Evolutionary conservation across 2,329 filamentous ascomycete species (phyloP).

Genomic region (Diaporthe destruens): DNA sequence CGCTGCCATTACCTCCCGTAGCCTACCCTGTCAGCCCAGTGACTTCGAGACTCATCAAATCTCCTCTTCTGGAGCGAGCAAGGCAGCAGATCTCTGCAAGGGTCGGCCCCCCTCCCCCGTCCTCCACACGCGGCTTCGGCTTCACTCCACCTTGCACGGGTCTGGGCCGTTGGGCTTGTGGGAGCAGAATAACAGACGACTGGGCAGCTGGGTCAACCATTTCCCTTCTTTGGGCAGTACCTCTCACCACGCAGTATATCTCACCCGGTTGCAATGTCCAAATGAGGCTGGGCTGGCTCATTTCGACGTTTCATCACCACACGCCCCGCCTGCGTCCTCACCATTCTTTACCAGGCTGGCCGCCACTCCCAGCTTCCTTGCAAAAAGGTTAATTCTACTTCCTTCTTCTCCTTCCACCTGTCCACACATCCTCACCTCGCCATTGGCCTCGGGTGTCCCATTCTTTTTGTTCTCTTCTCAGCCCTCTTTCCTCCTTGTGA

Average conservation of each 20-base stretch:
- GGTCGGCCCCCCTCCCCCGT: constrained; percentile 36
- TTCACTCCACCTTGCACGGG: constrained; percentile 41
- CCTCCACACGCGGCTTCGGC: constrained; percentile 35
- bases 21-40: constrained; percentile 29
- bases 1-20: constrained; percentile 38
- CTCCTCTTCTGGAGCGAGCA: constrained; percentile 35
- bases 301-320: constrained; percentile 57
- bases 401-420: constrained; percentile 42
- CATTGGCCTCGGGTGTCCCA: constrained; percentile 29
- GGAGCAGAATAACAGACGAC: constrained; percentile 41
- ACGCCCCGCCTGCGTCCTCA: constrained; percentile 56
- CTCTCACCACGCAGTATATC: constrained; percentile 45
- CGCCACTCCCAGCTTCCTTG: constrained; percentile 60
- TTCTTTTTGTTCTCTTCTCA: constrained; percentile 39
- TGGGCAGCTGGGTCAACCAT: constrained; percentile 46
- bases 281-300: constrained; percentile 60
- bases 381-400: constrained; percentile 54
- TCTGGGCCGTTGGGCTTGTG: constrained; percentile 39
- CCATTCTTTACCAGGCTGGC: constrained; percentile 58
- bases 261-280: constrained; percentile 54
- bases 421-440: constrained; percentile 38
- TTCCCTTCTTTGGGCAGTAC: constrained; percentile 47
- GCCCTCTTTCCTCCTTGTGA: constrained; percentile 35
- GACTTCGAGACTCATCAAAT: constrained; percentile 36
- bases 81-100: constrained; percentile 38